Percentiles rank a stretch among this genome's conserved stretches.
Evolutionary conservation across 345 rosid genomes (phyloP).

Genomic region (Sonneratia alba): DNA sequence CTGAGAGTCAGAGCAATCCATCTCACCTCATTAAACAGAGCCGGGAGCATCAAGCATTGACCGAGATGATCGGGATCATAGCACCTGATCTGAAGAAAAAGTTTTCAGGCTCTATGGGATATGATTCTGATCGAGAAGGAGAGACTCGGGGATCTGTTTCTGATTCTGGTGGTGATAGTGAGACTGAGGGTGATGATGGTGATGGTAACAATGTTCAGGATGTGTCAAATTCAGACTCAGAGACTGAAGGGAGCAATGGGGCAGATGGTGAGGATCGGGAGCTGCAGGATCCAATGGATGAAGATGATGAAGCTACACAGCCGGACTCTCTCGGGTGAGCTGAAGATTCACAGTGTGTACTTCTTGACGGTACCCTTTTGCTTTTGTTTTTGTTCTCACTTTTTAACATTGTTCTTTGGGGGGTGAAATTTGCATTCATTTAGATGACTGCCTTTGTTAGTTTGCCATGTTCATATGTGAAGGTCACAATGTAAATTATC

Average conservation of each 20-base stretch:
- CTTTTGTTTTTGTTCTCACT: background rate
- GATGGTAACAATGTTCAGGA: slow-evolving; percentile 7
- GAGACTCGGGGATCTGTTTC: slow-evolving; percentile 29
- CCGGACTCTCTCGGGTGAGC: slow-evolving; percentile 10
- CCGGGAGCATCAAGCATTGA: slow-evolving; percentile 35
- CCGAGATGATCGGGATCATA: slow-evolving; percentile 56
- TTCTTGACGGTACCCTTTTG: background rate
- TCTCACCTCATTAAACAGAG: slow-evolving; percentile 24
- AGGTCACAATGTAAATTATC: no score
- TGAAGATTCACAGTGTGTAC: background rate
- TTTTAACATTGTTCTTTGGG: no score
- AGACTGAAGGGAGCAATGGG: slow-evolving; percentile 11
- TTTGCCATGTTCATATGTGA: no score
- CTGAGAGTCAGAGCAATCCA: slow-evolving; percentile 54
- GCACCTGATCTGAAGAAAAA: slow-evolving; percentile 53
- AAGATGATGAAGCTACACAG: slow-evolving; percentile 41
- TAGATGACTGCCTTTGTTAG: no score
- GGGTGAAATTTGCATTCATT: no score
- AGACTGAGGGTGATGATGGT: slow-evolving; percentile 15
- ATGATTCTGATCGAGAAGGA: slow-evolving; percentile 21
- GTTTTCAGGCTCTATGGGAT: slow-evolving; percentile 23
- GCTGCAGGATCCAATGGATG: slow-evolving; percentile 36
- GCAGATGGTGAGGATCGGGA: slow-evolving; percentile 25
- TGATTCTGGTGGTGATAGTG: slow-evolving; percentile 45
- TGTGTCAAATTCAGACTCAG: background rate